These are phyloP conservation scores for Zhuliangozyma parablackwelliae DNA, from an alignment of 1,139 yeast species.

Conservation along the genomic window DNA sequence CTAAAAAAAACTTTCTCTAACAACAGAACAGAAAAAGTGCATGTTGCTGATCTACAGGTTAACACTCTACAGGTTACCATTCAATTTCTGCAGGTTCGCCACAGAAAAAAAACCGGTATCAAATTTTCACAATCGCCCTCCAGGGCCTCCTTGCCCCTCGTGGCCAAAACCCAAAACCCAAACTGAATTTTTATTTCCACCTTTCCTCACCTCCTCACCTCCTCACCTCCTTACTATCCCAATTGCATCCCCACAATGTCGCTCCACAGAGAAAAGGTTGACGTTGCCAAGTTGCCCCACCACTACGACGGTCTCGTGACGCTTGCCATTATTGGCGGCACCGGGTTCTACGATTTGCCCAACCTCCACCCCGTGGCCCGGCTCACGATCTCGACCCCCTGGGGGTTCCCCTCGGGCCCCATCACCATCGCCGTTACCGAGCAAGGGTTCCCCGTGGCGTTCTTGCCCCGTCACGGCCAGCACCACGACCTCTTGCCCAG, in stretches of 20 bases:
- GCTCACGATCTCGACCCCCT: conserved; percentile 79
- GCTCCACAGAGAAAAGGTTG: conserved; percentile 31
- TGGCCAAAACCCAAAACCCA: not conserved
- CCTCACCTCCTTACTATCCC: too few species aligned
- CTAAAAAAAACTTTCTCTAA: too few species aligned
- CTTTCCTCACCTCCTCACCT: too few species aligned
- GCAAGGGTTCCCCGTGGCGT: conserved; percentile 83
- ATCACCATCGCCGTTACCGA: conserved; percentile 79
- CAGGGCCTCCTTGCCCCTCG: too few species aligned
- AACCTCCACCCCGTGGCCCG: conserved; percentile 82
- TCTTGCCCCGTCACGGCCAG: conserved; percentile 89
- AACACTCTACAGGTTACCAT: too few species aligned
- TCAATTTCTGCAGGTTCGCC: too few species aligned
- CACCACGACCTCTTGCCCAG: conserved; percentile 87
- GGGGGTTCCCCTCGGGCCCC: conserved; percentile 96
- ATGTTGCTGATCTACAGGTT: too few species aligned
- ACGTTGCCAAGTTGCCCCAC: conserved; percentile 31
- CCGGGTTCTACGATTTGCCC: conserved; percentile 89
- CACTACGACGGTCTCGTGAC: conserved; percentile 46
- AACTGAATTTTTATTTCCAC: not conserved
- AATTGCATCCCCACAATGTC: conserved; percentile 21
- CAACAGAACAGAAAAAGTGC: too few species aligned
- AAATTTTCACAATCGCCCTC: too few species aligned
- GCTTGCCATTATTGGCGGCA: conserved; percentile 92
- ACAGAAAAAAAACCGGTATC: too few species aligned